Conservation (phyloP, 306 rosid species). For the Lupinus albus region DNA sequence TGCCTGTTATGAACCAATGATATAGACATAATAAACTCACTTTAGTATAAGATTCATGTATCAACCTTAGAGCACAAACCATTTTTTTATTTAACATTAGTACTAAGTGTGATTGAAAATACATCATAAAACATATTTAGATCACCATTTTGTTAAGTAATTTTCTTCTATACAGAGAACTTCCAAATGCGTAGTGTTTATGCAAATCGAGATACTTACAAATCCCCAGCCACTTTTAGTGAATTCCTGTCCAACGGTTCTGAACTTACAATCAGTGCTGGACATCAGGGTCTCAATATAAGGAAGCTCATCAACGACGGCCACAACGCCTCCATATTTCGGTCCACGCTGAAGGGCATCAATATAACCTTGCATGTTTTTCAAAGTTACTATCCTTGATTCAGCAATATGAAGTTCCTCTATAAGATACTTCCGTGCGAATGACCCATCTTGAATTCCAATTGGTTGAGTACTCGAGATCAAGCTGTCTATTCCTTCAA, state of each 20-base stretch:
- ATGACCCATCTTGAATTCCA: conserved; percentile 86
- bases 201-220: conserved; percentile 56
- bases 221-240: conserved; percentile 93
- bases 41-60: background rate
- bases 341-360: conserved; percentile 70
- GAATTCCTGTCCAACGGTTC: conserved; percentile 83
- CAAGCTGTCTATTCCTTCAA: conserved; percentile 79
- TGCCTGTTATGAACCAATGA: conserved; percentile 51
- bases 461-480: conserved; percentile 62
- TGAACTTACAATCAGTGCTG: conserved; percentile 53
- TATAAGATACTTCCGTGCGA: conserved; percentile 58
- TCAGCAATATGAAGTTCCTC: conserved; percentile 70
- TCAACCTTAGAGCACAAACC: background rate
- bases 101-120: too few species aligned
- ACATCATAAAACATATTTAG: background rate
- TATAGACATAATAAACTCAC: background rate
- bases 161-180: background rate
- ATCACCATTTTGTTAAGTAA: conserved; percentile 15
- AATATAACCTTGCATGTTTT: conserved; percentile 51
- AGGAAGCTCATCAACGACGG: conserved; percentile 88
- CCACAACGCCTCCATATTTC: conserved; percentile 69
- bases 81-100: too few species aligned
- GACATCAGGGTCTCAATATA: conserved; percentile 70
- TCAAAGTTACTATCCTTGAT: conserved; percentile 64
- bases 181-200: background rate